Percentiles rank a stretch among this genome's conserved stretches.
Evolutionary conservation across 1,139 yeast species (phyloP).

Genomic region (Lodderomyces pseudojiufengensis): DNA sequence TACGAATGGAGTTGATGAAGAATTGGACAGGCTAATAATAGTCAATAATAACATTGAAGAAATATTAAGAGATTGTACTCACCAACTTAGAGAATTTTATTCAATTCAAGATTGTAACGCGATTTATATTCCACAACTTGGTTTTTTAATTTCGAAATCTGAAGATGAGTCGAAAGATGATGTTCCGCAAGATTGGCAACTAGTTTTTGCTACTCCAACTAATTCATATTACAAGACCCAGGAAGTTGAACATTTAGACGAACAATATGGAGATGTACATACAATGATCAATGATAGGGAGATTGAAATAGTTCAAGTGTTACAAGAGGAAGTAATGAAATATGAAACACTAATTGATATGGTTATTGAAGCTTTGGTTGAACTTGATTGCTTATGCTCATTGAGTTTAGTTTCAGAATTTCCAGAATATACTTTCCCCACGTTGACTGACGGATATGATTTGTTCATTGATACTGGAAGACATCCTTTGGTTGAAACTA

Average conservation of each 20-base stretch:
- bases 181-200: slow-evolving; percentile 23
- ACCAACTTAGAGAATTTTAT: slow-evolving; percentile 13
- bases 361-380: slow-evolving; percentile 22
- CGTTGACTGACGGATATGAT: slow-evolving; percentile 21
- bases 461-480: slow-evolving; percentile 26
- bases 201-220: slow-evolving; percentile 34
- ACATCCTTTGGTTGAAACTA: slow-evolving; percentile 40
- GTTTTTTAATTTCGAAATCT: slow-evolving; percentile 29
- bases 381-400: slow-evolving; percentile 36
- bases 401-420: slow-evolving; percentile 31
- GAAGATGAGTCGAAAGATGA: slow-evolving; percentile 8
- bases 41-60: slow-evolving; percentile 34
- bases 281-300: slow-evolving; percentile 37
- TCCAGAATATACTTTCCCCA: slow-evolving; percentile 33
- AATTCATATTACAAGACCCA: slow-evolving; percentile 33
- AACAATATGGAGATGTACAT: slow-evolving; percentile 38
- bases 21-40: slow-evolving; percentile 27
- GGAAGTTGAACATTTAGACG: slow-evolving; percentile 28
- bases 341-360: slow-evolving; percentile 13
- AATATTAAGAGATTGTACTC: slow-evolving; percentile 15
- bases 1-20: slow-evolving; percentile 23
- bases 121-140: slow-evolving; percentile 44
- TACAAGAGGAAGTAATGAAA: slow-evolving; percentile 26
- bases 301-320: slow-evolving; percentile 33
- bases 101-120: slow-evolving; percentile 23